A percentile compares a stretch with the other conserved stretches of the same genome.
Evolutionary conservation across 2,329 filamentous ascomycete species (phyloP).

Genomic region (Fusarium concolor): DNA sequence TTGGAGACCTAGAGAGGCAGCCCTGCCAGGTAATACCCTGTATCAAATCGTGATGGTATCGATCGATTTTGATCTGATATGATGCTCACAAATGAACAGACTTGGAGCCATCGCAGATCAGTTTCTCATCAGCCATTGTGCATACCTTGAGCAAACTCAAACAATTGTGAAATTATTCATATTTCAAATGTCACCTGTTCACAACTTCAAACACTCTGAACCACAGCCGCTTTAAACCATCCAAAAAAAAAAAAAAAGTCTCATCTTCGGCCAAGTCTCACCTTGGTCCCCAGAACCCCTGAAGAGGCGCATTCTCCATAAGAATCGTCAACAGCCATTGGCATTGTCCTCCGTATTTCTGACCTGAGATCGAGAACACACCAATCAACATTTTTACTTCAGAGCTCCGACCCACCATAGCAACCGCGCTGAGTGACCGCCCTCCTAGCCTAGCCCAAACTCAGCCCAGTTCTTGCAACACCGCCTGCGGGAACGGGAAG

Average conservation of each 20-base stretch:
- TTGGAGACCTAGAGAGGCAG: too few species aligned
- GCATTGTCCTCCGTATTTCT: slow-evolving; percentile 16
- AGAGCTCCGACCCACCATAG: slow-evolving; percentile 17
- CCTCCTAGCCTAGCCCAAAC: slow-evolving; percentile 17
- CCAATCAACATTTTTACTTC: background rate
- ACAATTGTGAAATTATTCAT: background rate
- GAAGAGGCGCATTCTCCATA: slow-evolving; percentile 3
- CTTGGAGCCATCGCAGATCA: too few species aligned
- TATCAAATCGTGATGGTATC: background rate
- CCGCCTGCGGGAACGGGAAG: slow-evolving; percentile 41
- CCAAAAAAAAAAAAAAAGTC: slow-evolving; percentile 24
- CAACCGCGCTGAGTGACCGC: slow-evolving; percentile 25
- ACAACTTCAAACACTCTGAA: slow-evolving; percentile 14
- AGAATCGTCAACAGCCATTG: slow-evolving; percentile 3
- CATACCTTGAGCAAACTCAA: background rate
- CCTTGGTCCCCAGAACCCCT: slow-evolving; percentile 18
- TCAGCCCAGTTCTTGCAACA: slow-evolving; percentile 27
- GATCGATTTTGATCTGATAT: background rate
- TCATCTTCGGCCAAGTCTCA: slow-evolving; percentile 14
- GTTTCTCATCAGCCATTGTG: background rate
- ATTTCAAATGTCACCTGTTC: background rate
- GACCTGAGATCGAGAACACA: background rate
- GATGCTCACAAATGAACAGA: background rate
- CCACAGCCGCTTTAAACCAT: slow-evolving; percentile 22
- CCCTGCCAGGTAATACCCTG: background rate